These are phyloP conservation scores for Dalbergia cultrata DNA, from an alignment of 306 rosid genomes.

Conservation along the genomic window DNA sequence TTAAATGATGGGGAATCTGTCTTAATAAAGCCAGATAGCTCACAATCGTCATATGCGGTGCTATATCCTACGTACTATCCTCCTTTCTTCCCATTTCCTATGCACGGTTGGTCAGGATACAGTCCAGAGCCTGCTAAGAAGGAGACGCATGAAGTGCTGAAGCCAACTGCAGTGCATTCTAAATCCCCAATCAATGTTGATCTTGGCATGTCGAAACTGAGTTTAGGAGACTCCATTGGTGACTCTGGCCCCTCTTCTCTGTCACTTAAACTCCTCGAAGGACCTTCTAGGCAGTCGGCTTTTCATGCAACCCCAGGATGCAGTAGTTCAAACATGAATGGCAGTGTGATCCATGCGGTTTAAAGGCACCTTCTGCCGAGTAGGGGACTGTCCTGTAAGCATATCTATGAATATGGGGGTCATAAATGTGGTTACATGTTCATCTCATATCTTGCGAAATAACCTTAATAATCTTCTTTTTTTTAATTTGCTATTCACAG, in stretches of 20 bases:
- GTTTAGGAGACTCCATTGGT: conserved; percentile 83
- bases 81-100: conserved; percentile 74
- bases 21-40: conserved; percentile 59
- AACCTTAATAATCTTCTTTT: conserved; percentile 30
- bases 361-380: conserved; percentile 45
- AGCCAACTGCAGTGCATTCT: conserved; percentile 93
- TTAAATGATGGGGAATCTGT: conserved; percentile 86
- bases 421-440: conserved; percentile 55
- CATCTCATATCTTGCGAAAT: conserved; percentile 16
- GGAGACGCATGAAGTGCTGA: conserved; percentile 84
- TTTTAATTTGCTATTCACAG: not conserved
- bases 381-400: conserved; percentile 42
- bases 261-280: conserved; percentile 77
- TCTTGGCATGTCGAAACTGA: conserved; percentile 96
- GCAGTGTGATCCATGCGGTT: conserved; percentile 87
- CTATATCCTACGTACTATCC: conserved; percentile 78
- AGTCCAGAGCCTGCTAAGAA: conserved; percentile 57
- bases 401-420: conserved; percentile 52
- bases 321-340: conserved; percentile 65
- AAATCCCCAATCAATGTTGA: conserved; percentile 92
- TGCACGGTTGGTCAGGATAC: conserved; percentile 81
- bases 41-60: conserved; percentile 65
- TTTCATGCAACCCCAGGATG: conserved; percentile 89
- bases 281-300: conserved; percentile 95
- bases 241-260: conserved; percentile 77